phyloP scores from a whole-genome alignment of 2,329 filamentous ascomycete species.

The Penicillium sp. region DNA sequence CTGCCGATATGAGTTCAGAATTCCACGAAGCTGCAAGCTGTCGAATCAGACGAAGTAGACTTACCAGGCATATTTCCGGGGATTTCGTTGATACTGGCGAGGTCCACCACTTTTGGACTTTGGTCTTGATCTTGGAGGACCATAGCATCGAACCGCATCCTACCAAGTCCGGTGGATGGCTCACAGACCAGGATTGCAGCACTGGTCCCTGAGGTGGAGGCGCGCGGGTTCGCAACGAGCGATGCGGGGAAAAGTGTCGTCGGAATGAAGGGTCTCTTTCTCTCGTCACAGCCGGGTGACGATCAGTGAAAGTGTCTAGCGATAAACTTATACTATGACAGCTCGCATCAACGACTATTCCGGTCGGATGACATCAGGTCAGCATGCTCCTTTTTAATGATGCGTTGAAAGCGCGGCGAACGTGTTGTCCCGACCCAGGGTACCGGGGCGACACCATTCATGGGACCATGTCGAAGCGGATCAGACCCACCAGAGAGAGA shows the following conservation, averaged over 20 bases:
- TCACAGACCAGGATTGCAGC: constrained; percentile 8
- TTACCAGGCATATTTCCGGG: constrained; percentile 41
- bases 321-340: constrained; percentile 13
- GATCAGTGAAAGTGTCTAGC: background rate
- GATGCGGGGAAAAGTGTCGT: background rate
- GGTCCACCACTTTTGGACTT: constrained; percentile 38
- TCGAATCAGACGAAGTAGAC: constrained; percentile 14
- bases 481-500: constrained; percentile 23
- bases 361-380: constrained; percentile 25
- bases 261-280: background rate
- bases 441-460: constrained; percentile 21
- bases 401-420: constrained; percentile 1
- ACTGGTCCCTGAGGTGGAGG: constrained; percentile 2
- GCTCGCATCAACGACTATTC: constrained; percentile 19
- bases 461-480: constrained; percentile 17
- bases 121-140: constrained; percentile 35
- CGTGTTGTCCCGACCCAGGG: constrained; percentile 24
- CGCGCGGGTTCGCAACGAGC: background rate
- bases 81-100: constrained; percentile 43
- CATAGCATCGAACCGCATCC: constrained; percentile 41
- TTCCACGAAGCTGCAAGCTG: constrained; percentile 9
- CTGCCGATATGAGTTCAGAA: constrained; percentile 26
- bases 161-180: constrained; percentile 9
- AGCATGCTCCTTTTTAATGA: constrained; percentile 19
- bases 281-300: background rate